phyloP scores from a whole-genome alignment of 306 rosid species.

The Dryas octopetala region DNA sequence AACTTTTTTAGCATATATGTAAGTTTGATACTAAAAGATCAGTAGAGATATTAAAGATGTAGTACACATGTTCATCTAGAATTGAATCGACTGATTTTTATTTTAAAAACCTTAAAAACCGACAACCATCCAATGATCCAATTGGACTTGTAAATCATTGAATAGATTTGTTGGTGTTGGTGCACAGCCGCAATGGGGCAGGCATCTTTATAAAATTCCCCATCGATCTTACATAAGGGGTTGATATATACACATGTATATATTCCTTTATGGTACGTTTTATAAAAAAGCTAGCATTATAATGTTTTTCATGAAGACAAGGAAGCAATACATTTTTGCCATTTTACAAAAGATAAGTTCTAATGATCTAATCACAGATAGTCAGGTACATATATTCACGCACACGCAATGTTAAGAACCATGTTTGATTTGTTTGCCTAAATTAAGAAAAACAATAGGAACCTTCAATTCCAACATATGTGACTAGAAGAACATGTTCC shows the following conservation, averaged over 20 bases:
- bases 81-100: no score
- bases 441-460: background rate
- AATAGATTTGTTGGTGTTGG: background rate
- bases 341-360: conserved; percentile 3
- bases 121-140: no score
- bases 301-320: background rate
- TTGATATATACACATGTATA: no score
- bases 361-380: background rate
- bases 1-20: no score
- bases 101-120: no score
- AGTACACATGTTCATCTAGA: no score
- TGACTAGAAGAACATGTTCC: conserved; percentile 36
- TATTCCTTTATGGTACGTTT: no score
- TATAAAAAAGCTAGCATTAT: no score
- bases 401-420: background rate
- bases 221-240: background rate
- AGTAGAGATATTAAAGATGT: no score
- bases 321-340: background rate
- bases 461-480: background rate
- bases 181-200: background rate
- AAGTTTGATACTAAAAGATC: no score
- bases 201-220: background rate
- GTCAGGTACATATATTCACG: background rate
- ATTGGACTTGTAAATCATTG: no score
- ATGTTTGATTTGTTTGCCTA: background rate